Conservation (phyloP, 768 basidiomycete species). For the Leccinum imitatum region DNA sequence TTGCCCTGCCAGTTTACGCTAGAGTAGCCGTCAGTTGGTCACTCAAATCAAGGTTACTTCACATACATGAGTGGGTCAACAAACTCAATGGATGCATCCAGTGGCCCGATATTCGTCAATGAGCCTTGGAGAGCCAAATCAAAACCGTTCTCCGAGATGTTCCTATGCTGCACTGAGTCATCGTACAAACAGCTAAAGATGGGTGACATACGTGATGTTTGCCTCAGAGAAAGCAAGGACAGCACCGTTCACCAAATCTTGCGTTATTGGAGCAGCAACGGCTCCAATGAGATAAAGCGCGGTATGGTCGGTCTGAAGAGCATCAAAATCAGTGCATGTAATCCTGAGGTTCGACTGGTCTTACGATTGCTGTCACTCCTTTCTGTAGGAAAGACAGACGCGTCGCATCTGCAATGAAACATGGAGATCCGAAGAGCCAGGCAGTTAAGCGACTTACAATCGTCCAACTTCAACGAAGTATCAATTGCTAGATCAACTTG, state of each 20-base stretch:
- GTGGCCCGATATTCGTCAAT: slow-evolving; percentile 60
- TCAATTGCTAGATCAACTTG: slow-evolving; percentile 56
- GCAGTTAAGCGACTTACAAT: slow-evolving; percentile 45
- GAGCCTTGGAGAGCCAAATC: slow-evolving; percentile 59
- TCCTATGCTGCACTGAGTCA: slow-evolving; percentile 51
- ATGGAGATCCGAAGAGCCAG: slow-evolving; percentile 2
- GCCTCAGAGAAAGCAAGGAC: slow-evolving; percentile 54
- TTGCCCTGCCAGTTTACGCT: slow-evolving; percentile 65
- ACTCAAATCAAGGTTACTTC: background rate
- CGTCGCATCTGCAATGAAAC: slow-evolving; percentile 44
- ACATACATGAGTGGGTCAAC: slow-evolving; percentile 58
- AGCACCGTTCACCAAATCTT: slow-evolving; percentile 60
- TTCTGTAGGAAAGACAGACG: slow-evolving; percentile 58
- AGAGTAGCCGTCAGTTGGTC: background rate
- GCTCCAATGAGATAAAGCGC: slow-evolving; percentile 69
- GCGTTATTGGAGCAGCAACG: slow-evolving; percentile 64
- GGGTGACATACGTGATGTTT: slow-evolving; percentile 49
- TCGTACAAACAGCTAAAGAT: slow-evolving; percentile 35
- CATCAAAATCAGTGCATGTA: slow-evolving; percentile 2
- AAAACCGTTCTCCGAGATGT: slow-evolving; percentile 61
- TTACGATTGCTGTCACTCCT: slow-evolving; percentile 53
- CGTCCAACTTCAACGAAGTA: slow-evolving; percentile 59
- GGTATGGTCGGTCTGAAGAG: slow-evolving; percentile 54
- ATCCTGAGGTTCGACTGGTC: slow-evolving; percentile 10
- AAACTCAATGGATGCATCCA: slow-evolving; percentile 70